phyloP scores from a whole-genome alignment of 2,329 filamentous ascomycete genomes.

The Tolypocladium paradoxum region DNA sequence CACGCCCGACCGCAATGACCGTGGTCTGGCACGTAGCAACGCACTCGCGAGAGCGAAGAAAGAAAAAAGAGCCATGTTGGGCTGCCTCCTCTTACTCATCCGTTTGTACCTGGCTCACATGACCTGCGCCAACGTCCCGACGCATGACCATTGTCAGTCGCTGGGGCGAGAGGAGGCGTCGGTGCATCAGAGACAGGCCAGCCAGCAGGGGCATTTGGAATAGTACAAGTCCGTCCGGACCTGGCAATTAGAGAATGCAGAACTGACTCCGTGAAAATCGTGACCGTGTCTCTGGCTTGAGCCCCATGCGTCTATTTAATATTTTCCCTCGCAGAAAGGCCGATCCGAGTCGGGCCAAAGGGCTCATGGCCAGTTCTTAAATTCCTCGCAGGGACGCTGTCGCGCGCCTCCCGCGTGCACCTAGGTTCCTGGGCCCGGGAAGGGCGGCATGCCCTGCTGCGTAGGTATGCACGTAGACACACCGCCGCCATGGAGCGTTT shows the following conservation, averaged over 20 bases:
- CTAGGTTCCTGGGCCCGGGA: neutral
- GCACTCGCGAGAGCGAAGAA: neutral
- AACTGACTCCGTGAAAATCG: neutral
- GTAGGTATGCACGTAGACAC: neutral
- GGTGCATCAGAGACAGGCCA: neutral
- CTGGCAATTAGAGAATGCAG: neutral
- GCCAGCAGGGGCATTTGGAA: neutral
- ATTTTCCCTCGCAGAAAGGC: too few species aligned
- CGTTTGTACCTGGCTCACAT: constrained; percentile 2
- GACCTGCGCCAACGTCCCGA: constrained; percentile 1
- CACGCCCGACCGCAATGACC: neutral
- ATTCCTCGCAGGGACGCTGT: neutral
- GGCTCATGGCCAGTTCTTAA: neutral
- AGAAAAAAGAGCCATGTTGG: neutral
- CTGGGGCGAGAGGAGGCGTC: neutral
- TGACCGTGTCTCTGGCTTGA: neutral
- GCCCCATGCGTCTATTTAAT: neutral
- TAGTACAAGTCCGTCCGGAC: neutral
- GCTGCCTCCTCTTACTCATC: neutral
- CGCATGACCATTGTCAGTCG: neutral
- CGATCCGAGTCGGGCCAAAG: neutral
- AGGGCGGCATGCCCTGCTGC: neutral
- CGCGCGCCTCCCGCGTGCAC: neutral
- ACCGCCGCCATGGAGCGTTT: neutral
- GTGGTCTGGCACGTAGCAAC: neutral